A percentile compares a stretch with the other conserved stretches of the same genome.
Evolutionary conservation across 2,329 filamentous ascomycete genomes (phyloP).

Genomic region (Fusarium scirpi): DNA sequence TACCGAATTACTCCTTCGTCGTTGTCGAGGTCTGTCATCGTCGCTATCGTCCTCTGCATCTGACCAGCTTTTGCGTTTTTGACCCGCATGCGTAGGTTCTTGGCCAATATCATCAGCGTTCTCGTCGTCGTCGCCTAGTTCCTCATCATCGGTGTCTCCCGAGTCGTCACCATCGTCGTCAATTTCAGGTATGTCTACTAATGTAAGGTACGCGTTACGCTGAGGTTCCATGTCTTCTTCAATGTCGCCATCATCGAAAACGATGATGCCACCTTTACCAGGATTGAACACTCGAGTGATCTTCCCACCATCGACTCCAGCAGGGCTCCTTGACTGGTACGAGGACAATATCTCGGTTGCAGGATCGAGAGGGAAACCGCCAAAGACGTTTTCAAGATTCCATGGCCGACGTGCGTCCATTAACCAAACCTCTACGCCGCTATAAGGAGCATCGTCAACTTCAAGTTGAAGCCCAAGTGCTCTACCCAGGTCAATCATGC

Average conservation of each 20-base stretch:
- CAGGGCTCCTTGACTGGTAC: conserved; percentile 64
- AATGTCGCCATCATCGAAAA: conserved; percentile 96
- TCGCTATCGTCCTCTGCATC: conserved; percentile 78
- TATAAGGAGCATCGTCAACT: conserved; percentile 74
- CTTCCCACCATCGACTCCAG: conserved; percentile 78
- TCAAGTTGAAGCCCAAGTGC: conserved; percentile 78
- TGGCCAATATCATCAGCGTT: conserved; percentile 51
- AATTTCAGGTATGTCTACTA: conserved; percentile 90
- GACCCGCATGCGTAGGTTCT: conserved; percentile 59
- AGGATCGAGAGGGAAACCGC: conserved; percentile 71
- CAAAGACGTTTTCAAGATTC: conserved; percentile 95
- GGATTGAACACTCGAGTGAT: conserved; percentile 79
- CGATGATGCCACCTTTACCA: conserved; percentile 87
- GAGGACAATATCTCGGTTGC: conserved; percentile 60
- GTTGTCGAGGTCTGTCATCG: conserved; percentile 80
- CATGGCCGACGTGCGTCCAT: conserved; percentile 92
- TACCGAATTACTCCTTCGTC: conserved; percentile 90
- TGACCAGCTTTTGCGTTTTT: conserved; percentile 85
- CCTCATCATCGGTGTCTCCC: conserved; percentile 69
- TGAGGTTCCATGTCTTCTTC: conserved; percentile 82
- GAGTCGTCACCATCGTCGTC: conserved; percentile 78
- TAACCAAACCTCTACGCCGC: conserved; percentile 95
- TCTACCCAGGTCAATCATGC: conserved; percentile 86
- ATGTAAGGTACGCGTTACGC: conserved; percentile 83
- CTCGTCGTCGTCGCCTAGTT: conserved; percentile 52